Evolutionary conservation across 2,329 filamentous ascomycete genomes (phyloP), one percentile per base, ranked within the genome.

Genomic region (Taxawa tesnikishii): DNA sequence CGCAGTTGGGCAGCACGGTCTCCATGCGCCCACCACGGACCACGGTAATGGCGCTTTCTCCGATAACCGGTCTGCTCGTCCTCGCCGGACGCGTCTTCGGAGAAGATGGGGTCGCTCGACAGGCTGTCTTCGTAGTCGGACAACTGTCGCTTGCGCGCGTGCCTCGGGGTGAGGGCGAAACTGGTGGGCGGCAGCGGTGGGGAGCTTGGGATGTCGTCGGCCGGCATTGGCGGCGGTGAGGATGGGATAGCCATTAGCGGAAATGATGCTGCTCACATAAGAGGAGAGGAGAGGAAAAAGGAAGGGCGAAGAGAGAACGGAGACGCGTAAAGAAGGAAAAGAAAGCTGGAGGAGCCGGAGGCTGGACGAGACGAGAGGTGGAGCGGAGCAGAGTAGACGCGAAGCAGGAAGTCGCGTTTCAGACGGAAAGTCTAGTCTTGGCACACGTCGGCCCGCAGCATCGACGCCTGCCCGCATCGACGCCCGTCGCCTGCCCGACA

Each of bases 41-140:
- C 79, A 26, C 72, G 58, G 39, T 78, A 75, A 29, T 70, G 66
- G 44, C 63, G 66, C 58, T 81, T 83, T 38, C 68, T 67, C 40
- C 67, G 63, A 1, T 63, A 64, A 3, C 31, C 33, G 3, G 32
- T 19, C 29, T 68, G 58, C 15, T 63, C 58, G 46, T 81, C 81
- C 44, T 78, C 77, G 38, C 80, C 77, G 5, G 49, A 50, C 2
- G 43, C 44, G 45, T 82, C 77, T 37, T 83, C 79, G 49, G 76
- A 82, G 53, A 83, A 83, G 15, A 82, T 68, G 3, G 77, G 76
- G 45, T 83, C 79, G 47, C 79, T 82, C 13, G 76, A 82, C 40
- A 68, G 58, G 23, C 38, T 43, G 38, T 42, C 46, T 18, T 42
- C 51, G 28, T 46, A 46, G 21, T 51, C 51, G 4, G 40, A 41